Conservation (phyloP, 2,329 filamentous ascomycete species). For the Elsinoe arachidis region DNA sequence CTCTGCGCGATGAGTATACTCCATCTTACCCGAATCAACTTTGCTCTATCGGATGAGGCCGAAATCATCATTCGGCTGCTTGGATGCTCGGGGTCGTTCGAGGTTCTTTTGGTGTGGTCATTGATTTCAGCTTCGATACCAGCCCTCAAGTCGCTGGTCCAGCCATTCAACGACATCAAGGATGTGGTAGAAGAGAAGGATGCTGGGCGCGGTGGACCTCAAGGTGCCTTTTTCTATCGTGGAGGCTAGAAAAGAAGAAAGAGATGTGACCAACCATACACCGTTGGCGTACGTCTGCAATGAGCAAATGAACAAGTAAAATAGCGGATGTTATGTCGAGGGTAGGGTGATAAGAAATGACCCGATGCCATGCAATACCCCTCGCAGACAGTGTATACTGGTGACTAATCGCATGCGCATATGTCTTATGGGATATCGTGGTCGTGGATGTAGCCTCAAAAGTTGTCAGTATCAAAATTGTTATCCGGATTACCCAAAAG, state of each 20-base stretch:
- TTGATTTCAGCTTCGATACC: constrained; percentile 15
- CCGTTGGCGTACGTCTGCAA: background rate
- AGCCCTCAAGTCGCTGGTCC: constrained; percentile 15
- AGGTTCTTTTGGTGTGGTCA: constrained; percentile 13
- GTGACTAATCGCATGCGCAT: too few relatives aligned
- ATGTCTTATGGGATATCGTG: too few relatives aligned
- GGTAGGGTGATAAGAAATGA: too few relatives aligned
- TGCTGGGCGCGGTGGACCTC: background rate
- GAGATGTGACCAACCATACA: background rate
- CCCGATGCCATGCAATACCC: too few relatives aligned
- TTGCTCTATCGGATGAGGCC: background rate
- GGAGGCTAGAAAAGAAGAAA: background rate
- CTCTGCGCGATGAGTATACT: constrained; percentile 1
- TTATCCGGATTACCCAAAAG: too few relatives aligned
- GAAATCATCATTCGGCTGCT: background rate
- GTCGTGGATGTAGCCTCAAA: too few relatives aligned
- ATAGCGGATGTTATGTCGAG: too few relatives aligned
- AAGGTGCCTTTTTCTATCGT: constrained; percentile 4
- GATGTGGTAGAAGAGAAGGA: background rate
- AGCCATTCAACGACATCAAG: constrained; percentile 14
- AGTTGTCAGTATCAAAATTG: too few relatives aligned
- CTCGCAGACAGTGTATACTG: too few relatives aligned
- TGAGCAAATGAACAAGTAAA: background rate
- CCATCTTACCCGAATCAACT: background rate
- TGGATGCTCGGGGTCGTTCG: background rate